Evolutionary conservation across 805 yeast species (phyloP).

Genomic region (Millerozyma acaciae): DNA sequence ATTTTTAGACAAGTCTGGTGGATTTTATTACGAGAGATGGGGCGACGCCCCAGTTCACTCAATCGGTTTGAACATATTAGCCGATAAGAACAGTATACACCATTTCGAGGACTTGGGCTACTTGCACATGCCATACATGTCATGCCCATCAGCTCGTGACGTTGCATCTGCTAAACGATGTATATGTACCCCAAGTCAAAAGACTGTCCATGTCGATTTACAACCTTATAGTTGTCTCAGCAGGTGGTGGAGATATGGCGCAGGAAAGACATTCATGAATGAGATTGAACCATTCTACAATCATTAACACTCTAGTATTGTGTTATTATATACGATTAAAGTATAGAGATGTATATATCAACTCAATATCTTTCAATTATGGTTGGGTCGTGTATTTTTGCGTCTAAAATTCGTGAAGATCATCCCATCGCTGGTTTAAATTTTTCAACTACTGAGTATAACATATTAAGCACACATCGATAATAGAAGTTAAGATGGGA

Average conservation of each 20-base stretch:
- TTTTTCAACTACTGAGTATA: slow-evolving; percentile 1
- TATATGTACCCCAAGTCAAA: slow-evolving; percentile 22
- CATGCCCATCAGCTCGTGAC: slow-evolving; percentile 37
- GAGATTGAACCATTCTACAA: slow-evolving; percentile 26
- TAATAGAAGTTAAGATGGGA: too few species aligned
- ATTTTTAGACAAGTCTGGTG: slow-evolving; percentile 44
- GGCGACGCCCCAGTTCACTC: slow-evolving; percentile 52
- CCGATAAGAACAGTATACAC: slow-evolving; percentile 35
- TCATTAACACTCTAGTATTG: slow-evolving; percentile 3
- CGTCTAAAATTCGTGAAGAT: too few species aligned
- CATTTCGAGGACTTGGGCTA: slow-evolving; percentile 46
- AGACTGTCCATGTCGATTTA: slow-evolving; percentile 34
- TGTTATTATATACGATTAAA: background rate
- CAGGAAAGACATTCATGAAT: slow-evolving; percentile 55
- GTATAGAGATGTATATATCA: background rate
- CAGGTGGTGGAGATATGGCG: slow-evolving; percentile 73
- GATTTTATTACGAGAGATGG: slow-evolving; percentile 59
- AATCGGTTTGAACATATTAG: slow-evolving; percentile 30
- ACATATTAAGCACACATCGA: too few species aligned
- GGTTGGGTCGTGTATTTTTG: too few species aligned
- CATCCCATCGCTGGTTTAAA: slow-evolving; percentile 1
- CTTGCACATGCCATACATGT: slow-evolving; percentile 39
- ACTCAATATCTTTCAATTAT: background rate
- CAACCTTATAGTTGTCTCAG: slow-evolving; percentile 60
- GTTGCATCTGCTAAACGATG: slow-evolving; percentile 34